phyloP scores from a whole-genome alignment of 768 basidiomycete genomes.

The Leccinum imitatum region DNA sequence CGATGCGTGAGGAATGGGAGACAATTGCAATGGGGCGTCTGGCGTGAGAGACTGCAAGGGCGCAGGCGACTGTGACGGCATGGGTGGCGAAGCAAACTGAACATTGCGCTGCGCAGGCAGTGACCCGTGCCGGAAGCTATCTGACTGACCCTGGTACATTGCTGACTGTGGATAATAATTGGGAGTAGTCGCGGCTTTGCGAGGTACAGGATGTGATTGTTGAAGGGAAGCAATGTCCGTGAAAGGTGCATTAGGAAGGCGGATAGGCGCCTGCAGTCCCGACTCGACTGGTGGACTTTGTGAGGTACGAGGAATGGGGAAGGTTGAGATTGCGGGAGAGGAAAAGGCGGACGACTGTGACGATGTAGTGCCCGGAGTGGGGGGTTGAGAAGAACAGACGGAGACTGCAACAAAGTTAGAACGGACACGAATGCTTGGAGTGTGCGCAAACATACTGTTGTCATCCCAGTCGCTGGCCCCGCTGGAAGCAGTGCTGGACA shows the following conservation, averaged over 20 bases:
- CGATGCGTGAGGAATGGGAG: conserved; percentile 29
- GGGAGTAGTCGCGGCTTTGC: conserved; percentile 34
- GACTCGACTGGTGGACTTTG: conserved; percentile 50
- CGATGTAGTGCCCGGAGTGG: conserved; percentile 47
- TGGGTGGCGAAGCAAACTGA: conserved; percentile 32
- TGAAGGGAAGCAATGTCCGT: conserved; percentile 63
- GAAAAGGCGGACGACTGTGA: conserved; percentile 64
- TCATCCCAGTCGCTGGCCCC: conserved; percentile 80
- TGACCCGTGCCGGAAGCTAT: conserved; percentile 32
- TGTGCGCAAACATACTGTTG: conserved; percentile 49
- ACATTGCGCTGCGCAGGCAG: conserved; percentile 29
- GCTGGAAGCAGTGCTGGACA: conserved; percentile 55
- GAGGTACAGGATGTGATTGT: conserved; percentile 32
- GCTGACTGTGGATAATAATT: conserved; percentile 34
- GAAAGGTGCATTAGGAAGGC: conserved; percentile 71
- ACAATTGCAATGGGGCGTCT: conserved; percentile 22
- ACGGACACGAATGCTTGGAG: background rate
- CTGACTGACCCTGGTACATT: conserved; percentile 31
- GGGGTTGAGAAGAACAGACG: conserved; percentile 34
- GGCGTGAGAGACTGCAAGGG: conserved; percentile 28
- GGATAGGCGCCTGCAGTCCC: conserved; percentile 48
- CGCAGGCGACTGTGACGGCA: conserved; percentile 29
- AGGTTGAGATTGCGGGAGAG: conserved; percentile 59
- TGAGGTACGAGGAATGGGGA: conserved; percentile 58
- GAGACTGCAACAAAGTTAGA: conserved; percentile 20